phyloP scores from a whole-genome alignment of 768 basidiomycete genomes.

The Mycena leptocephala region DNA sequence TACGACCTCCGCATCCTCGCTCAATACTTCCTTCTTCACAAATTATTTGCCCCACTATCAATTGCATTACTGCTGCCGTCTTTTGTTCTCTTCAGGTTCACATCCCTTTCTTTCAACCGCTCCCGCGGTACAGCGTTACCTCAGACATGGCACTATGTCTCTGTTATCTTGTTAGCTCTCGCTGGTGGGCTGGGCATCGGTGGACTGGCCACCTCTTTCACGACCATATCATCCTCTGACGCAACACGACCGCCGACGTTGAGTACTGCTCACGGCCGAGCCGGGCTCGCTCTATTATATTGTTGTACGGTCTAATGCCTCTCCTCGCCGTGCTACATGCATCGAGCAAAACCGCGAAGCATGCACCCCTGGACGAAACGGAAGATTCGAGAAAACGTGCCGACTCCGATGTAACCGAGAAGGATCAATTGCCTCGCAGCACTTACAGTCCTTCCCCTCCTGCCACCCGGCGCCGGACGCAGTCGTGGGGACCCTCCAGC shows the following conservation, averaged over 20 bases:
- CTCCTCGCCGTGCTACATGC: conserved; percentile 41
- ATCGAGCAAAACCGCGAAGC: conserved; percentile 35
- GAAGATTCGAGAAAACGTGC: conserved; percentile 36
- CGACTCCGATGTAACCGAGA: conserved; percentile 45
- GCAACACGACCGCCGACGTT: conserved; percentile 51
- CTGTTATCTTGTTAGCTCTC: conserved; percentile 58
- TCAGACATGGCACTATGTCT: conserved; percentile 50
- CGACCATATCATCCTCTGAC: conserved; percentile 59
- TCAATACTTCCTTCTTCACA: conserved; percentile 63
- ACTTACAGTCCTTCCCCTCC: conserved; percentile 59
- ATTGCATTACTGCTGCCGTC: conserved; percentile 55
- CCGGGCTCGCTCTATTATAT: conserved; percentile 77
- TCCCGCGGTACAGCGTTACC: conserved; percentile 20
- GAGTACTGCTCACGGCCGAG: conserved; percentile 75
- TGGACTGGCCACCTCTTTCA: conserved; percentile 61
- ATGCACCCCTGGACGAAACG: conserved; percentile 25
- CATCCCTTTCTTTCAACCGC: conserved; percentile 40
- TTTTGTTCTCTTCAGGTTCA: conserved; percentile 55
- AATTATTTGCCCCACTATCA: conserved; percentile 63
- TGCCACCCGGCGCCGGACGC: conserved; percentile 60
- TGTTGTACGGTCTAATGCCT: conserved; percentile 72
- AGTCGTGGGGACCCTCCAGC: conserved; percentile 66
- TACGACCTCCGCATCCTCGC: conserved; percentile 25
- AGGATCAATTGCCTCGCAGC: conserved; percentile 52
- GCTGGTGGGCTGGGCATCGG: conserved; percentile 42